Conservation (phyloP, 1,139 yeast species). For the Spathaspora sp. region DNA sequence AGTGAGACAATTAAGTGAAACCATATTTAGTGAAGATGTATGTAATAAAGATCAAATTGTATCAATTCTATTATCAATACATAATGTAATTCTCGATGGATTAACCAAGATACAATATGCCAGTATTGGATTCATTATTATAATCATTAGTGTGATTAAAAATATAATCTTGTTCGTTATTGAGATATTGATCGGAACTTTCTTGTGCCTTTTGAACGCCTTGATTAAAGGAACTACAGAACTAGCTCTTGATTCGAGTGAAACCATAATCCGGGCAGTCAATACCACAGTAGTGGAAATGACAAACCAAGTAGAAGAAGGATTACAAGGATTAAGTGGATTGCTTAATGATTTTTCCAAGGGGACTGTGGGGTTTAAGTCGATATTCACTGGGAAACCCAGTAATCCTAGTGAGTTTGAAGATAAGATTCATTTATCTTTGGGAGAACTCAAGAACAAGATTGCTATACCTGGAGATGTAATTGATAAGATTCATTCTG, state of each 20-base stretch:
- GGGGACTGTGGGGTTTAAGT: slow-evolving; percentile 47
- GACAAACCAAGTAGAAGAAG: slow-evolving; percentile 61
- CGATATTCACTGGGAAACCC: slow-evolving; percentile 52
- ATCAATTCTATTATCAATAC: slow-evolving; percentile 12
- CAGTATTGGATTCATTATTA: slow-evolving; percentile 9
- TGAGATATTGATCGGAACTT: slow-evolving; percentile 79
- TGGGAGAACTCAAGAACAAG: slow-evolving; percentile 48
- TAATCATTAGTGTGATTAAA: slow-evolving; percentile 45
- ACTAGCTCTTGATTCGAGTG: slow-evolving; percentile 73
- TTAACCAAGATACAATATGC: slow-evolving; percentile 11
- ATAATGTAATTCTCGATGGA: slow-evolving; percentile 10
- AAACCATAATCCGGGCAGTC: slow-evolving; percentile 55
- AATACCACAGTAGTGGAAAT: slow-evolving; percentile 57
- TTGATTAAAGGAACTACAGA: slow-evolving; percentile 71
- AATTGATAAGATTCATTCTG: slow-evolving; percentile 46
- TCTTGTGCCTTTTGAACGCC: slow-evolving; percentile 76
- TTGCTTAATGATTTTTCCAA: slow-evolving; percentile 47
- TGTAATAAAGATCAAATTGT: slow-evolving; percentile 20
- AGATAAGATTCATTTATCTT: slow-evolving; percentile 56
- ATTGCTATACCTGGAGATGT: slow-evolving; percentile 65
- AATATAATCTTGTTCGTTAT: slow-evolving; percentile 62
- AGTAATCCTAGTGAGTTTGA: slow-evolving; percentile 23
- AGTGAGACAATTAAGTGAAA: slow-evolving; percentile 24
- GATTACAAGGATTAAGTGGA: slow-evolving; percentile 52
- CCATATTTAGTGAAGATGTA: slow-evolving; percentile 30